Conservation (phyloP, 2,329 filamentous ascomycete species). For the Xylaria sp. region DNA sequence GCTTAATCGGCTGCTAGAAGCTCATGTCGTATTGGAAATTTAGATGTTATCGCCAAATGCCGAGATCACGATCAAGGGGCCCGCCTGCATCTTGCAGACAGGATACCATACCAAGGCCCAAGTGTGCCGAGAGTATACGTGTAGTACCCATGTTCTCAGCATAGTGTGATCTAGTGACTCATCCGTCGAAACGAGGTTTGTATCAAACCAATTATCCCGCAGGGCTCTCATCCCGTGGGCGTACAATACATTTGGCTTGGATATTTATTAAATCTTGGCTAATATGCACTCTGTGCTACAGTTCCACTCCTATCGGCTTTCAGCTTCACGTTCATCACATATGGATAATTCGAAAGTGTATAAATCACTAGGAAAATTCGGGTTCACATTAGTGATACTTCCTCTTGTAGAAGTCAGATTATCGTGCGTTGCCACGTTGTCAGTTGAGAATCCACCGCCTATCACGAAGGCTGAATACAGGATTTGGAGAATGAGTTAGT, state of each 20-base stretch:
- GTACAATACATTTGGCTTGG: neutral
- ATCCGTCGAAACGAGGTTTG: neutral
- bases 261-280: slow-evolving; percentile 17
- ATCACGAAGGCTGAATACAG: no score
- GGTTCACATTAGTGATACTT: no score
- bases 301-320: neutral
- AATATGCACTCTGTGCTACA: neutral
- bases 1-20: no score
- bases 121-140: neutral
- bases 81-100: no score
- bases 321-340: neutral
- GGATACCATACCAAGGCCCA: no score
- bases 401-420: neutral
- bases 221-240: no score
- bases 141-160: neutral
- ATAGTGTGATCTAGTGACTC: neutral
- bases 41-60: no score
- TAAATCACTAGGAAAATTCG: no score
- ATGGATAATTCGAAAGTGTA: neutral
- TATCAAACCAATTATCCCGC: neutral
- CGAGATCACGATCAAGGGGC: no score
- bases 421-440: neutral
- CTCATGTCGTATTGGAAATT: no score
- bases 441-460: neutral
- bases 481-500: no score